Base-by-base conservation (phyloP, 2,329 filamentous ascomycete genomes). In the Sphaerulina populicola region DNA sequence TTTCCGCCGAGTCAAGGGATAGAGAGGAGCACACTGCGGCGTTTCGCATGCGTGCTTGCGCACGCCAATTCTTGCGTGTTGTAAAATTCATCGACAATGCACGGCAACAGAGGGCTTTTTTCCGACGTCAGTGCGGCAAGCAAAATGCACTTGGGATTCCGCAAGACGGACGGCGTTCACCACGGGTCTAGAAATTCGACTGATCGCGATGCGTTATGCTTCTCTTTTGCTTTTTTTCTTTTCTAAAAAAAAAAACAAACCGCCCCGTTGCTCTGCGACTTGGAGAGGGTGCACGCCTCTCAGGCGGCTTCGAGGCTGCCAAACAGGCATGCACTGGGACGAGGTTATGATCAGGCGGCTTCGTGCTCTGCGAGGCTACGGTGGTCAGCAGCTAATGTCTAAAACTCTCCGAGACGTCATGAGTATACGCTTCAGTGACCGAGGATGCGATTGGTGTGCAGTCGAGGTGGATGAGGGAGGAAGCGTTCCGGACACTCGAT, bases 191-290 rank as follows among this genome's bases (percentile, higher is more conserved):
- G 51, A 50, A 39, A 40, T 50, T 33, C 31, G 47, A 44, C 29
- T 41, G 38, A 42, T 48, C 51, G 52, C 55, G 46, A 50, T 54
- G 55, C 46, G 50, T 51, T 57, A 41, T 43, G 43, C 50, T 57
- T 52, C 46, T 44, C 42, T 50, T 29, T 49, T 38, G 39, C 53
- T 43, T 29, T 48, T 29, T 49, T 38, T n/a, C n/a, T 30, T 51
- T 39, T 29, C 44, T 43, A 38, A 21, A 35, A 18, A 18, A 18
- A 18, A 18, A 18, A 18, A 18, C 18, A 18, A 18, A 18, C 18
- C 18, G 18, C 18, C 18, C 18, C 43, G 31, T 45, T 43, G 41
- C 55, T 57, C 42, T 44, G 39, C 15, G 39, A 31, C 30, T 39
- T 36, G 49, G 54, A 43, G 48, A 51, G 46, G 49, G 47, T 29